These are phyloP conservation scores for Orobanche coerulescens DNA, from an alignment of 257 asterid species.

Conservation along the genomic window DNA sequence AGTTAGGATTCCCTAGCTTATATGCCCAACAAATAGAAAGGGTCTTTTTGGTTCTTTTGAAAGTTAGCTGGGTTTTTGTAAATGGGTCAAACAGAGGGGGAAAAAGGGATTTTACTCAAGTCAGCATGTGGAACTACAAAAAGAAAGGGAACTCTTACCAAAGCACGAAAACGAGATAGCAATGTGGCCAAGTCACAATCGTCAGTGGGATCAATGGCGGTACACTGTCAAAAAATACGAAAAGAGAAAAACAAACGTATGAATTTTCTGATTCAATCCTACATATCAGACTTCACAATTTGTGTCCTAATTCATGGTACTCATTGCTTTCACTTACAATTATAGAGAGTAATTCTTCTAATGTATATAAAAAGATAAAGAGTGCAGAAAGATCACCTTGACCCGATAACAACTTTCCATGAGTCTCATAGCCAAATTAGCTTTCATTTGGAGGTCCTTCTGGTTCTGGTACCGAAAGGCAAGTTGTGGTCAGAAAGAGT, in stretches of 20 bases:
- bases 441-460: conserved; percentile 72
- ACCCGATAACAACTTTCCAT: conserved; percentile 79
- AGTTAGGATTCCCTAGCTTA: no score
- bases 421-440: conserved; percentile 63
- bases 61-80: no score
- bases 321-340: neutral
- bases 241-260: neutral
- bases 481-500: conserved; percentile 17
- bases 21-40: no score
- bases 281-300: conserved; percentile 1
- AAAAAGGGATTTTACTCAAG: conserved; percentile 3
- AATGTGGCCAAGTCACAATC: conserved; percentile 36
- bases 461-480: conserved; percentile 40
- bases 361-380: neutral
- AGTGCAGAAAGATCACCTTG: conserved; percentile 47
- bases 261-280: neutral
- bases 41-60: no score
- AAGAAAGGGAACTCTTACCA: conserved; percentile 41
- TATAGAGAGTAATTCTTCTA: neutral
- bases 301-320: neutral
- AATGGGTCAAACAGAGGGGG: neutral
- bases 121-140: conserved; percentile 8
- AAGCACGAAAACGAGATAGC: conserved; percentile 53
- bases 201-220: conserved; percentile 36
- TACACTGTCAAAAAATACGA: conserved; percentile 43